These are phyloP conservation scores for Cladochytrium replicatum DNA, from an alignment of 192 early-diverging fungal genomes.

Conservation along the genomic window DNA sequence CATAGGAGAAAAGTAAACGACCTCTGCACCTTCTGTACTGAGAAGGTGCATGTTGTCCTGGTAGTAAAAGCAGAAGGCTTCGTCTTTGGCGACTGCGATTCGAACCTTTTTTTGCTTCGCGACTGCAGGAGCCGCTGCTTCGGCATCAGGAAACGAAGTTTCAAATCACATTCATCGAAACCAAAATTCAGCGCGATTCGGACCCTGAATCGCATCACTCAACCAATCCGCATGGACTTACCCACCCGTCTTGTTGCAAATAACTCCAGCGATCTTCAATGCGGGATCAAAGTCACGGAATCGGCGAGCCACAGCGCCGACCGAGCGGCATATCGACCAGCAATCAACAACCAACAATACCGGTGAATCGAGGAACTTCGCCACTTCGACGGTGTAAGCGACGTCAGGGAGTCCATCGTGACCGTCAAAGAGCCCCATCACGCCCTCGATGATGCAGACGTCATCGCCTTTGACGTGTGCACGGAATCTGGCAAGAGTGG, in stretches of 20 bases:
- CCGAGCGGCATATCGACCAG: slow-evolving; percentile 8
- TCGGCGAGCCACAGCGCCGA: slow-evolving; percentile 6
- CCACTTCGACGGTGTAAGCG: slow-evolving; percentile 7
- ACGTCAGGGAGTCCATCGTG: slow-evolving; percentile 5
- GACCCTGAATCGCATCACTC: slow-evolving; percentile 2
- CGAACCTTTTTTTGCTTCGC: background rate
- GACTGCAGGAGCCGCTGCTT: no score
- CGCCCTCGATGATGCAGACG: slow-evolving; percentile 11
- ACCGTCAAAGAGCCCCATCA: slow-evolving; percentile 12
- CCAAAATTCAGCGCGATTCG: no score
- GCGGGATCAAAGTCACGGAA: slow-evolving; percentile 10
- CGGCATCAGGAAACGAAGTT: no score
- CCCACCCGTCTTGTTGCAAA: slow-evolving; percentile 6
- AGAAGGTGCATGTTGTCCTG: slow-evolving; percentile 4
- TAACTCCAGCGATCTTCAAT: background rate
- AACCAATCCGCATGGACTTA: slow-evolving; percentile 6
- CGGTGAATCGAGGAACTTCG: slow-evolving; percentile 4
- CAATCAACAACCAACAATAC: slow-evolving; percentile 8
- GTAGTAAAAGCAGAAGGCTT: slow-evolving; percentile 11
- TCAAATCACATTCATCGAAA: no score
- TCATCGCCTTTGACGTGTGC: background rate
- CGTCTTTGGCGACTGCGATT: slow-evolving; percentile 11
- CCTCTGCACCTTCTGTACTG: background rate
- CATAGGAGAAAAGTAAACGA: slow-evolving; percentile 5
- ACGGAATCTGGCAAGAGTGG: background rate